Evolutionary conservation across 805 yeast genomes (phyloP), one percentile per base, ranked within the genome.

Genomic region (Spathaspora girioi): DNA sequence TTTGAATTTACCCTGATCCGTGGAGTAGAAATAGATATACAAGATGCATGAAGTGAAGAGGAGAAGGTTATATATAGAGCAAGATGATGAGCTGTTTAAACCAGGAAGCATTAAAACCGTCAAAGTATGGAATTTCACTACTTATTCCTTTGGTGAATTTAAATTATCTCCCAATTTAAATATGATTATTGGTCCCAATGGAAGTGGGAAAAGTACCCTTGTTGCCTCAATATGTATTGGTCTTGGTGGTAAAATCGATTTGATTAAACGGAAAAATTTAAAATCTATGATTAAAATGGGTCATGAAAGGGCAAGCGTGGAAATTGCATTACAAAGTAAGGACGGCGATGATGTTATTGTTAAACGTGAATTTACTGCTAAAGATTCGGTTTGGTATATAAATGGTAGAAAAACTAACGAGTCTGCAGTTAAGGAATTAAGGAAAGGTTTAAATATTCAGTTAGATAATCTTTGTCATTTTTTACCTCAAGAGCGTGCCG

Each of bases 181-280:
- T 63, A 82, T 94, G 85, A 87, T 94, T 52, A 86, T 94, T 49
- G 99, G 97, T 0, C 97, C 97, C 11, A 94, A 94, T 65, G 99
- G 99, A 35, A 82, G 96, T 0, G 99, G 99, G 6, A 94, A 94
- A 62, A 85, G 94, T 38, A 90, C 98, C 0, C 81, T 94, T 60
- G 92, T 94, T 3, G 89, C 97, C 54, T 98, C 97, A 0, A 81
- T 93, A 0, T 93, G 96, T 63, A 73, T 94, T 32, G 96, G 97
- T 0, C 70, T 94, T 15, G 93, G 86, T 1, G 98, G 97, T 1
- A 82, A 80, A 60, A 78, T 88, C 19, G 88, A 81, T 40, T 71
- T 83, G 43, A 79, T 92, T 52, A 96, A 94, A 3, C 69, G 87
- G 79, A 73, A 86, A 74, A 64, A 81, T 62, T 66, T 81, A 71